phyloP scores from a whole-genome alignment of 257 asterid species.

The Mentha longifolia region DNA sequence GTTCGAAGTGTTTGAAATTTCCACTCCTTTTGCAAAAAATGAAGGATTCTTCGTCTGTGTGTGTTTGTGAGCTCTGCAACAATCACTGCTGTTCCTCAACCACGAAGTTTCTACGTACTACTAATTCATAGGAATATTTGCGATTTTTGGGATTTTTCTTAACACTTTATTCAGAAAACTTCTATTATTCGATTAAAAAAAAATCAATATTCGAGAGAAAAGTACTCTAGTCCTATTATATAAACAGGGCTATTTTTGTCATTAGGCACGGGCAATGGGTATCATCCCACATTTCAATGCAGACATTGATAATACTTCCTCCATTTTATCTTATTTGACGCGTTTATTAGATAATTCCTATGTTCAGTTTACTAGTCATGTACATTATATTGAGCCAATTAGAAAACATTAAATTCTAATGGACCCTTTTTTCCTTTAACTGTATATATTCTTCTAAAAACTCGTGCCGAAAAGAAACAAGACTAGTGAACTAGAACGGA shows the following conservation, averaged over 20 bases:
- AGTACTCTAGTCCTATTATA: background rate
- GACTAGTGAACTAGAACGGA: too few relatives aligned
- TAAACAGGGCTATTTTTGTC: slow-evolving; percentile 17
- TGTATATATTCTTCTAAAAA: too few relatives aligned
- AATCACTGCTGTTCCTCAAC: slow-evolving; percentile 43
- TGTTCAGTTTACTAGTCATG: too few relatives aligned
- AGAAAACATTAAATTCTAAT: too few relatives aligned
- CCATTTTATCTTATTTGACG: too few relatives aligned
- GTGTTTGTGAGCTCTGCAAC: slow-evolving; percentile 36
- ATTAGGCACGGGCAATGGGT: background rate
- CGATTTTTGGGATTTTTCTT: background rate
- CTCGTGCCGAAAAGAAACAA: too few relatives aligned
- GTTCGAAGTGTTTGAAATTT: background rate
- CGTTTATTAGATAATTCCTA: too few relatives aligned
- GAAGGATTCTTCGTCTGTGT: slow-evolving; percentile 5
- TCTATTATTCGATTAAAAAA: background rate
- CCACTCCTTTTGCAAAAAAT: background rate
- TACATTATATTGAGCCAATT: too few relatives aligned
- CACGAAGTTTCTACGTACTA: slow-evolving; percentile 29
- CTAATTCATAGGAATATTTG: slow-evolving; percentile 1
- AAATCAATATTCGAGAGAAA: background rate
- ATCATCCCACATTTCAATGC: too few relatives aligned
- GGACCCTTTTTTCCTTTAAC: too few relatives aligned
- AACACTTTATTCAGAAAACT: slow-evolving; percentile 16
- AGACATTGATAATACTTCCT: too few relatives aligned